phyloP scores from a whole-genome alignment of 2,329 filamentous ascomycete genomes.

The Pleomassaria siparia region DNA sequence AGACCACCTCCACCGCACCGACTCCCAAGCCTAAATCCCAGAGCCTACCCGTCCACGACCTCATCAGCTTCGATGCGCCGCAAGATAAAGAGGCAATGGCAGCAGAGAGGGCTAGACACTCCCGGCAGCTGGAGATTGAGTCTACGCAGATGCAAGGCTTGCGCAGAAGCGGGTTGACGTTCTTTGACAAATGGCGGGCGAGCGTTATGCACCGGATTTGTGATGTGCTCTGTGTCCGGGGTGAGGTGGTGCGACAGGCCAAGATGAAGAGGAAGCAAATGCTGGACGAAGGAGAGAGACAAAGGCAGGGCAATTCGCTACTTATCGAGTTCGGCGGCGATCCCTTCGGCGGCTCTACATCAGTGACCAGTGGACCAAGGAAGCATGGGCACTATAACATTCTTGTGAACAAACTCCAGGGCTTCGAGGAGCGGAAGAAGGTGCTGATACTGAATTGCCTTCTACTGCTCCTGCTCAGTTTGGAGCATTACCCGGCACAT shows the following conservation, averaged over 20 bases:
- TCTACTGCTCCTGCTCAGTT: conserved; percentile 69
- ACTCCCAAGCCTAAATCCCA: conserved; percentile 10
- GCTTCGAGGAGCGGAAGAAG: conserved; percentile 51
- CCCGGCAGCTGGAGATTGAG: conserved; percentile 52
- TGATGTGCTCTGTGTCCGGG: conserved; percentile 56
- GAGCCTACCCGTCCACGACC: conserved; percentile 16
- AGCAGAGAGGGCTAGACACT: conserved; percentile 18
- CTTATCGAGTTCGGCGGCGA: conserved; percentile 31
- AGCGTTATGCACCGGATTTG: conserved; percentile 68
- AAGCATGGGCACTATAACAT: conserved; percentile 31
- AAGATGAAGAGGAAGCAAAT: conserved; percentile 37
- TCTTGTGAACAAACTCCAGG: conserved; percentile 38
- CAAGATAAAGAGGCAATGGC: conserved; percentile 26
- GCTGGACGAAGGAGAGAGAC: conserved; percentile 18
- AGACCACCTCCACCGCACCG: conserved; percentile 8
- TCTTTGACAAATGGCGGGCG: conserved; percentile 80
- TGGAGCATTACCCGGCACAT: conserved; percentile 74
- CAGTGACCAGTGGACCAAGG: conserved; percentile 6
- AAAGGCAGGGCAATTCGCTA: conserved; percentile 24
- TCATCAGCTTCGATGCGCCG: conserved; percentile 34
- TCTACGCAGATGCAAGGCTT: conserved; percentile 60
- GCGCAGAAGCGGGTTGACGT: conserved; percentile 66
- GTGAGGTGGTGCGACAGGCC: conserved; percentile 29
- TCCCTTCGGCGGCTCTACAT: conserved; percentile 18
- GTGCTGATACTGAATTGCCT: conserved; percentile 70